Evolutionary conservation across 495 filamentous ascomycete genomes (phyloP).

Genomic region (Corynascus novoguineensis): DNA sequence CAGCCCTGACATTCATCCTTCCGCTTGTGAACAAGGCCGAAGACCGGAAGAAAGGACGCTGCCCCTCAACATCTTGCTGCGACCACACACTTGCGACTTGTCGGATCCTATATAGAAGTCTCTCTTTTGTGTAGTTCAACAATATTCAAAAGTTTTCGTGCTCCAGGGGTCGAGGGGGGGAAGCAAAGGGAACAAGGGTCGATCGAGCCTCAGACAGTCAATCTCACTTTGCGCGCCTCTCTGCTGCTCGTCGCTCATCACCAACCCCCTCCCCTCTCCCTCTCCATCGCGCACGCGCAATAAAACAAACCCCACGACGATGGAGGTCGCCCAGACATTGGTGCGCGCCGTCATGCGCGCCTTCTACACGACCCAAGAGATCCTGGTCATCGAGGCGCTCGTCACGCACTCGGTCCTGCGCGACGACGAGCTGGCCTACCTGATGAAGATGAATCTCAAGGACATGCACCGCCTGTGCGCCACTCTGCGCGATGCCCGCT

Average conservation of each 20-base stretch:
- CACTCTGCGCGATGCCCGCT: constrained; percentile 73
- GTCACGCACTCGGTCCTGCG: constrained; percentile 83
- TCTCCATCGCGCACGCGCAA: neutral
- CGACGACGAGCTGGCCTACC: constrained; percentile 77
- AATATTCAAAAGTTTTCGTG: neutral
- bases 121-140: neutral
- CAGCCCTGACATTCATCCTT: neutral
- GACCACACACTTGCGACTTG: constrained; percentile 1
- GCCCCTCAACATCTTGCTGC: neutral
- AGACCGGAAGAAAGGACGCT: neutral
- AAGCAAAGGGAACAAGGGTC: neutral
- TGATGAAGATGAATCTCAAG: constrained; percentile 83
- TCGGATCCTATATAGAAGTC: neutral
- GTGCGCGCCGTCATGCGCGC: constrained; percentile 83
- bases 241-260: neutral
- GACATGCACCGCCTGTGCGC: constrained; percentile 83
- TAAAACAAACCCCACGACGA: neutral
- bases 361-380: constrained; percentile 86
- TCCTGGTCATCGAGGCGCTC: constrained; percentile 87
- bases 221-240: neutral
- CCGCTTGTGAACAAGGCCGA: neutral
- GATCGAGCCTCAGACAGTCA: neutral
- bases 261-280: neutral
- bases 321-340: constrained; percentile 65
- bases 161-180: neutral